These are phyloP conservation scores for Yamadazyma philogaea DNA, from an alignment of 805 yeast species.

Conservation along the genomic window DNA sequence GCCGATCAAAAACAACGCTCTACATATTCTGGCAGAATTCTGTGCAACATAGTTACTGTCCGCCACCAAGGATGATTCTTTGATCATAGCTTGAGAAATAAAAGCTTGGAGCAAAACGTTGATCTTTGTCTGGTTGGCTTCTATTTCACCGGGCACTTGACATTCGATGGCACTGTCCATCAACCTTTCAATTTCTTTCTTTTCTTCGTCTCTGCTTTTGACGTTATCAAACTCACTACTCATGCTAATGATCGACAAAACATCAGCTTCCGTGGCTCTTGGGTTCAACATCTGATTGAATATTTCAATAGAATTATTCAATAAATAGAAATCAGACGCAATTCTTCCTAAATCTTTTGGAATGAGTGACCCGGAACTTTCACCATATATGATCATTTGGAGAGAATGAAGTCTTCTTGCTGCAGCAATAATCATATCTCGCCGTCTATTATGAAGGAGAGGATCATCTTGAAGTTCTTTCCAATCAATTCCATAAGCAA, in stretches of 20 bases:
- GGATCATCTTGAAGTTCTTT: constrained; percentile 82
- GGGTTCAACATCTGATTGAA: constrained; percentile 85
- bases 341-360: constrained; percentile 91
- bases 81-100: constrained; percentile 69
- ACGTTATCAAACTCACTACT: constrained; percentile 91
- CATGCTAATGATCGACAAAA: constrained; percentile 82
- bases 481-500: constrained; percentile 89
- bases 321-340: constrained; percentile 88
- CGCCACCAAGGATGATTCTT: constrained; percentile 78
- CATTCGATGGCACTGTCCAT: constrained; percentile 65
- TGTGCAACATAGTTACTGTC: constrained; percentile 95
- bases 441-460: constrained; percentile 64
- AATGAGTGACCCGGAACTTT: constrained; percentile 70
- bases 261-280: constrained; percentile 86
- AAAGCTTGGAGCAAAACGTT: constrained; percentile 84
- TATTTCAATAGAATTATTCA: constrained; percentile 82
- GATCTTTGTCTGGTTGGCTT: constrained; percentile 79
- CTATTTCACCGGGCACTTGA: constrained; percentile 75
- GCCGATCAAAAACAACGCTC: constrained; percentile 86
- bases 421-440: constrained; percentile 72
- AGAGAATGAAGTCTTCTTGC: constrained; percentile 79
- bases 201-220: constrained; percentile 85
- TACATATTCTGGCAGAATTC: constrained; percentile 86
- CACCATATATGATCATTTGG: constrained; percentile 94
- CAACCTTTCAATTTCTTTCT: constrained; percentile 63